Evolutionary conservation across 2,329 filamentous ascomycete species (phyloP).

Genomic region (Aspergillus candidus): DNA sequence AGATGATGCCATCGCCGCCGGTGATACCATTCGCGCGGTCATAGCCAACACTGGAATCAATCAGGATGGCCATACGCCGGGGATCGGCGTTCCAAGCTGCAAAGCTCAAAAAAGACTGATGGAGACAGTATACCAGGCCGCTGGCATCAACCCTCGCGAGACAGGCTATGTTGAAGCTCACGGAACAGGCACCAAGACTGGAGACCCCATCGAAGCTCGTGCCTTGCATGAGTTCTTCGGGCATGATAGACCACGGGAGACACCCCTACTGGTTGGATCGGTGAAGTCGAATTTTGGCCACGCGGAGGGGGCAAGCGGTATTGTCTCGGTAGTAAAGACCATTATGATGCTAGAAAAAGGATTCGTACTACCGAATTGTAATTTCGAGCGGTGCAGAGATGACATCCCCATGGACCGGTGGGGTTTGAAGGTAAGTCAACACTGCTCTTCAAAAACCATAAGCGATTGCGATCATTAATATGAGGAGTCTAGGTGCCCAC

Average conservation of each 20-base stretch:
- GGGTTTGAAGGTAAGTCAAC: too few species aligned
- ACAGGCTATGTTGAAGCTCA: too few species aligned
- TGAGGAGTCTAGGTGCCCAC: too few species aligned
- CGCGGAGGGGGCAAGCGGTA: not conserved
- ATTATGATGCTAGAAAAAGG: not conserved
- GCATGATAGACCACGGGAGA: not conserved
- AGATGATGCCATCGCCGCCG: constrained; percentile 26
- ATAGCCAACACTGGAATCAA: constrained; percentile 34
- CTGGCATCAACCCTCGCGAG: too few species aligned
- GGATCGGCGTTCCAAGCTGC: too few species aligned
- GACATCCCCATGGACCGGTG: too few species aligned
- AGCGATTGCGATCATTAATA: too few species aligned
- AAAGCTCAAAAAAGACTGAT: too few species aligned
- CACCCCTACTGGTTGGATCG: not conserved
- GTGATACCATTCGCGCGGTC: constrained; percentile 31
- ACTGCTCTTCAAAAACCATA: too few species aligned
- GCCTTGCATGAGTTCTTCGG: not conserved
- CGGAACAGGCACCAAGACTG: too few species aligned
- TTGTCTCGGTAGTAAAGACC: constrained; percentile 1
- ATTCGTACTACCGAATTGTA: not conserved
- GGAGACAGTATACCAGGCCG: too few species aligned
- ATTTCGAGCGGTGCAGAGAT: not conserved
- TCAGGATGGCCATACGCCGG: constrained; percentile 14
- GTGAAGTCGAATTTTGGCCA: constrained; percentile 1
- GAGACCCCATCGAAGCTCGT: too few species aligned